phyloP scores from a whole-genome alignment of 2,329 filamentous ascomycete species.

The Cryphonectria naterciae region DNA sequence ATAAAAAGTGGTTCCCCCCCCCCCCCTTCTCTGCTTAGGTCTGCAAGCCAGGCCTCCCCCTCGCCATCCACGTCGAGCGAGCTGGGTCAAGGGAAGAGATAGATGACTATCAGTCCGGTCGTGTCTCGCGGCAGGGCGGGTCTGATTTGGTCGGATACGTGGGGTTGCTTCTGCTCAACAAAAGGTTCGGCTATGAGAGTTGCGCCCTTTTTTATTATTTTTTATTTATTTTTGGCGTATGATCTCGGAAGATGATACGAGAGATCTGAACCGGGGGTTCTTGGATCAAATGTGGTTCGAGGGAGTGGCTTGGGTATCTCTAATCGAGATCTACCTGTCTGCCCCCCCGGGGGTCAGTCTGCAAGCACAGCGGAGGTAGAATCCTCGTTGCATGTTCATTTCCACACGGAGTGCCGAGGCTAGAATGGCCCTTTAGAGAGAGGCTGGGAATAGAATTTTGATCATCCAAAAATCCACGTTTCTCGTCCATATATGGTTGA shows the following conservation, averaged over 20 bases:
- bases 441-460: constrained; percentile 26
- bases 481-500: background rate
- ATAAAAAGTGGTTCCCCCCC: constrained; percentile 25
- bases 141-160: background rate
- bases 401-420: constrained; percentile 19
- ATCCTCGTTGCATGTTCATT: constrained; percentile 12
- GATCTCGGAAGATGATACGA: constrained; percentile 5
- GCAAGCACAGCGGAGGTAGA: constrained; percentile 16
- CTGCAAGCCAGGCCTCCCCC: background rate
- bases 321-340: constrained; percentile 11
- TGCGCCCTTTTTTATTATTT: background rate
- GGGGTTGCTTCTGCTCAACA: background rate
- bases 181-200: background rate
- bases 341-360: background rate
- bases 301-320: constrained; percentile 7
- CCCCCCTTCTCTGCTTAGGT: background rate
- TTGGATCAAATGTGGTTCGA: constrained; percentile 11
- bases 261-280: background rate
- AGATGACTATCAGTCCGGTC: background rate
- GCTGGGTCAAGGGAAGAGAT: background rate
- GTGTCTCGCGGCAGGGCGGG: background rate
- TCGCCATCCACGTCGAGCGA: background rate
- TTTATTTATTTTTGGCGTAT: background rate
- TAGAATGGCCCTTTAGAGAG: constrained; percentile 25
- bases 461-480: constrained; percentile 4